A percentile compares a stretch with the other conserved stretches of the same genome.
phyloP scores from a whole-genome alignment of 2,329 filamentous ascomycete genomes.

The Cryoendolithus antarcticus region DNA sequence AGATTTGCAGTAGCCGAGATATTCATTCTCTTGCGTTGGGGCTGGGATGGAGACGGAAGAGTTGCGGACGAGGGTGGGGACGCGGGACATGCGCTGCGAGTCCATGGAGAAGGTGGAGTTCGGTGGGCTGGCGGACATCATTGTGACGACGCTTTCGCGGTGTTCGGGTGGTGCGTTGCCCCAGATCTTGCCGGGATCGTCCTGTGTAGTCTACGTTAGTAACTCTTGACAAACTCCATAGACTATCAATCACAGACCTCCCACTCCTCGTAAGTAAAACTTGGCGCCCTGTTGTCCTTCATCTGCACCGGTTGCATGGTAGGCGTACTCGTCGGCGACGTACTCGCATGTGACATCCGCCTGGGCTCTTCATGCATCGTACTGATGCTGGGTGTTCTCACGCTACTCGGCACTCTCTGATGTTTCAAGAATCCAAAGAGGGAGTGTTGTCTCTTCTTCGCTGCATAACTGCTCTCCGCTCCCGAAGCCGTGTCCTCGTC shows the following conservation, averaged over 20 bases:
- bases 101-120: background rate
- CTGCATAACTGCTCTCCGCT: slow-evolving; percentile 10
- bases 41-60: slow-evolving; percentile 12
- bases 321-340: background rate
- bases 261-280: slow-evolving; percentile 14
- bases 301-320: no score
- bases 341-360: background rate
- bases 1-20: slow-evolving; percentile 33
- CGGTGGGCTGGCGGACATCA: background rate
- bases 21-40: slow-evolving; percentile 21
- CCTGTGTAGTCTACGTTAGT: slow-evolving; percentile 3
- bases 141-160: slow-evolving; percentile 10
- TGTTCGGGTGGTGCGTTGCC: slow-evolving; percentile 10
- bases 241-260: slow-evolving; percentile 3
- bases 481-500: slow-evolving; percentile 16
- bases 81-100: background rate
- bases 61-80: slow-evolving; percentile 1
- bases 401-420: slow-evolving; percentile 1
- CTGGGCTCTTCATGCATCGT: no score
- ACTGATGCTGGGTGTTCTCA: no score
- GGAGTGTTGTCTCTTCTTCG: slow-evolving; percentile 14
- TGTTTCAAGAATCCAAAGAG: slow-evolving; percentile 16
- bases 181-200: slow-evolving; percentile 18
- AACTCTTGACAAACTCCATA: background rate
- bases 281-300: slow-evolving; percentile 1